These are phyloP conservation scores for Colletotrichum godetiae DNA, from an alignment of 2,329 filamentous ascomycete genomes.

Conservation along the genomic window DNA sequence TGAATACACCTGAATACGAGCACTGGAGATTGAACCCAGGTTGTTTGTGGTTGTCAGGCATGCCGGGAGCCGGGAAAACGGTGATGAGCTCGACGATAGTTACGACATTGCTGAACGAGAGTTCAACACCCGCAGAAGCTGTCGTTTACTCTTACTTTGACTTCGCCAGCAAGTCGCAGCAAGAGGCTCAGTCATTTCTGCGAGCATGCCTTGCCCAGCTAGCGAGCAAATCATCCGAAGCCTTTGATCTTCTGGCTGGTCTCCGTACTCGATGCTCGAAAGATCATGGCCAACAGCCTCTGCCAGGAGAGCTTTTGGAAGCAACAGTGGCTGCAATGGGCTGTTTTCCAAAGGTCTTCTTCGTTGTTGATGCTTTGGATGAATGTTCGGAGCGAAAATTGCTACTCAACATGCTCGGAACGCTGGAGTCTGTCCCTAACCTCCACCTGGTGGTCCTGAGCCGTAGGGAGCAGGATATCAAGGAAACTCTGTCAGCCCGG, in stretches of 20 bases:
- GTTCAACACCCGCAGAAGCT: not conserved
- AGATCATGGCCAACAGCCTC: not conserved
- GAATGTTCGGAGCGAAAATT: too few relatives aligned
- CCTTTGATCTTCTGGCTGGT: not conserved
- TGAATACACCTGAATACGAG: not conserved
- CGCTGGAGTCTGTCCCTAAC: too few relatives aligned
- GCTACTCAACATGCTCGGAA: too few relatives aligned
- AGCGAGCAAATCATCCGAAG: not conserved
- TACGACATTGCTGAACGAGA: accelerated
- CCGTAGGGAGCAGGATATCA: too few relatives aligned
- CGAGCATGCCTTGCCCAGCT: not conserved
- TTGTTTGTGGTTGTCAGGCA: not conserved
- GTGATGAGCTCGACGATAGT: not conserved
- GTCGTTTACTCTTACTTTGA: not conserved
- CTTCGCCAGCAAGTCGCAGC: not conserved
- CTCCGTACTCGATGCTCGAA: not conserved
- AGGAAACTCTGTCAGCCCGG: too few relatives aligned
- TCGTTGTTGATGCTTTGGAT: too few relatives aligned
- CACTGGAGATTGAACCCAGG: not conserved
- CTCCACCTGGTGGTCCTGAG: too few relatives aligned
- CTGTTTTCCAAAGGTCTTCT: too few relatives aligned
- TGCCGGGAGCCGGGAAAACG: not conserved
- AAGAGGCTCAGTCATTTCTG: not conserved
- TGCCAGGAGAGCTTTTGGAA: not conserved
- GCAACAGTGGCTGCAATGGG: too few relatives aligned